Conservation (phyloP, 345 rosid genomes). For the Raphanus raphanistrum region DNA sequence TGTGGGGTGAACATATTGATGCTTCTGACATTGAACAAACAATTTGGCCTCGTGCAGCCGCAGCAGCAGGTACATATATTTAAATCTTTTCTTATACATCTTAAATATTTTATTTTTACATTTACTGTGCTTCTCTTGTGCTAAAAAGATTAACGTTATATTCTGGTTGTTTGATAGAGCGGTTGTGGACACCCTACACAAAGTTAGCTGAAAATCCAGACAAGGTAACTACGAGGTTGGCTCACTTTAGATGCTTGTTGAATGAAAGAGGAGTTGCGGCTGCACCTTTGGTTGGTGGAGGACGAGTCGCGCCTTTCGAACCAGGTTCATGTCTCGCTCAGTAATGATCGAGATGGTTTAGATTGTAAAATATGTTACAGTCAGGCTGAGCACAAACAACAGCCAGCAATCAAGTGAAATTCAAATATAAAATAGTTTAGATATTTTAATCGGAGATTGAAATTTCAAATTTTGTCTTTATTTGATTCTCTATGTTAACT, state of each 20-base stretch:
- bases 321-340: slow-evolving; percentile 68
- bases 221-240: slow-evolving; percentile 49
- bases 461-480: background rate
- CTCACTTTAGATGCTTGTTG: slow-evolving; percentile 68
- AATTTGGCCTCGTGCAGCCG: slow-evolving; percentile 87
- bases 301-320: slow-evolving; percentile 50
- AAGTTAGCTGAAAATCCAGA: slow-evolving; percentile 50
- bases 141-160: background rate
- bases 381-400: slow-evolving; percentile 8
- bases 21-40: slow-evolving; percentile 72
- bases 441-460: background rate
- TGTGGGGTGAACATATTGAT: slow-evolving; percentile 72
- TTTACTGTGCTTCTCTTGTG: background rate
- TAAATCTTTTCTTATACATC: background rate
- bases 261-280: slow-evolving; percentile 76
- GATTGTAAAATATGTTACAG: background rate
- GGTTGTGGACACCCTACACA: slow-evolving; percentile 63
- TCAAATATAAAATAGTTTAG: background rate
- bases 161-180: slow-evolving; percentile 43
- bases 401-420: background rate
- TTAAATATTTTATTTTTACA: background rate
- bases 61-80: slow-evolving; percentile 62
- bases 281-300: slow-evolving; percentile 53
- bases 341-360: slow-evolving; percentile 17
- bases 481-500: background rate